phyloP scores from a whole-genome alignment of 805 yeast genomes.

The Candida sphagnicola region DNA sequence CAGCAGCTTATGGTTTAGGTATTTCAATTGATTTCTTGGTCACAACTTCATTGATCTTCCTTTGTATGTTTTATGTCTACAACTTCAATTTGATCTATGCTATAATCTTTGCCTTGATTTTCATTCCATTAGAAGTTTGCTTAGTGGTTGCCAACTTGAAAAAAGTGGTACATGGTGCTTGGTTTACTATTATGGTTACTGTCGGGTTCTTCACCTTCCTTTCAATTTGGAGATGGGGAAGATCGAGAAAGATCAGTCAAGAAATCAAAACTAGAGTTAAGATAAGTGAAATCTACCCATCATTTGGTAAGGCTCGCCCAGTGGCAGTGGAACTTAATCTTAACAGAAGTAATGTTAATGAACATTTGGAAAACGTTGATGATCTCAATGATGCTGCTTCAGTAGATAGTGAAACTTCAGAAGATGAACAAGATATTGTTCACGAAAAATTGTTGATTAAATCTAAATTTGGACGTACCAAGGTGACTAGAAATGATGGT shows the following conservation, averaged over 20 bases:
- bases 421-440: background rate
- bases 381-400: background rate
- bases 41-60: constrained; percentile 44
- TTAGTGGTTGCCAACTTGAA: constrained; percentile 46
- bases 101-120: constrained; percentile 30
- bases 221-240: constrained; percentile 46
- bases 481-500: constrained; percentile 26
- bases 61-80: constrained; percentile 45
- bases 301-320: constrained; percentile 3
- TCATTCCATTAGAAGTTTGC: constrained; percentile 45
- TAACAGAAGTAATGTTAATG: background rate
- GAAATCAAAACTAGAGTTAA: constrained; percentile 32
- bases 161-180: constrained; percentile 57
- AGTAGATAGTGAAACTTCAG: background rate
- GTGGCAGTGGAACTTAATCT: constrained; percentile 6
- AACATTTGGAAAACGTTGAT: background rate
- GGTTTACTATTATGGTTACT: constrained; percentile 54
- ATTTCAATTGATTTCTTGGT: constrained; percentile 52
- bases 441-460: constrained; percentile 7
- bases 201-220: constrained; percentile 34
- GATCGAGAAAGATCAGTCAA: constrained; percentile 35
- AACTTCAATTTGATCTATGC: constrained; percentile 31
- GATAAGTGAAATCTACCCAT: constrained; percentile 32
- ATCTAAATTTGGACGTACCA: constrained; percentile 17
- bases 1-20: constrained; percentile 61